Percentiles rank a stretch among this genome's conserved stretches.
phyloP scores from a whole-genome alignment of 257 asterid species.

The Nicotiana knightiana region DNA sequence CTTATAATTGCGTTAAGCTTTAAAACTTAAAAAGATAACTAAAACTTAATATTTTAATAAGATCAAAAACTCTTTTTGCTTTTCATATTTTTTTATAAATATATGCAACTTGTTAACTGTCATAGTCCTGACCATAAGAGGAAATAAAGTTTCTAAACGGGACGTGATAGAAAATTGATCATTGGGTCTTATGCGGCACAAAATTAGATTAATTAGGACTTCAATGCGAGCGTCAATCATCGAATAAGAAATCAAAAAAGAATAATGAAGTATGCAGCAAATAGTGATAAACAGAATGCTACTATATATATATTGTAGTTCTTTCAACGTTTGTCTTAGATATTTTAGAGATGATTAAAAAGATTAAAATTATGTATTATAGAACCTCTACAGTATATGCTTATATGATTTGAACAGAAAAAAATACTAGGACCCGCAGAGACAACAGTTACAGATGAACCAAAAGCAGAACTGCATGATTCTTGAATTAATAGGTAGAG shows the following conservation, averaged over 20 bases:
- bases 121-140: background rate
- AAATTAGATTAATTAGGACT: too few species aligned
- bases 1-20: background rate
- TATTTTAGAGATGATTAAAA: background rate
- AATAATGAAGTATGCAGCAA: too few species aligned
- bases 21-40: background rate
- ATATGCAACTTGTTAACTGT: background rate
- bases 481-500: background rate
- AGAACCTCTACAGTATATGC: background rate
- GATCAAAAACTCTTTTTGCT: background rate
- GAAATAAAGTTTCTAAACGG: background rate
- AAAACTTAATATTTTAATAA: background rate
- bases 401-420: background rate
- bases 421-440: background rate
- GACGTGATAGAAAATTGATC: background rate
- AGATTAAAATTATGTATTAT: background rate
- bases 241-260: too few species aligned
- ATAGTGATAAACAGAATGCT: too few species aligned
- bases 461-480: background rate
- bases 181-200: background rate
- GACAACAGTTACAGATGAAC: background rate
- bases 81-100: background rate
- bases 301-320: too few species aligned
- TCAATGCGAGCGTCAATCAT: too few species aligned
- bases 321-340: background rate